These are phyloP conservation scores for Tylopilus orsonianus DNA, from an alignment of 1,284 basidiomycete species.

Conservation along the genomic window DNA sequence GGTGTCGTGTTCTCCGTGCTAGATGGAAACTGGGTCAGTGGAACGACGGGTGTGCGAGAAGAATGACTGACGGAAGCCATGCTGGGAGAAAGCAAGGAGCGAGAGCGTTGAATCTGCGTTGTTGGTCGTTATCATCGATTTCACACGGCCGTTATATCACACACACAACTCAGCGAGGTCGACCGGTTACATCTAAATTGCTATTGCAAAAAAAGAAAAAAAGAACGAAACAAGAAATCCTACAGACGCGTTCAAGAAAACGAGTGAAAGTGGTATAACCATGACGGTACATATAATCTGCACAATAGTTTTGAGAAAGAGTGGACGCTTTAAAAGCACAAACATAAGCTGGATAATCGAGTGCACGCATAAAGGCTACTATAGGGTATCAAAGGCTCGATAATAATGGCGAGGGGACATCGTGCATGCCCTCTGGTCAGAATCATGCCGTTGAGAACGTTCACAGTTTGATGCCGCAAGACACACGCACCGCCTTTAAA, in stretches of 20 bases:
- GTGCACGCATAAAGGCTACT: slow-evolving; percentile 7
- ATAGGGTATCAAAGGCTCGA: slow-evolving; percentile 24
- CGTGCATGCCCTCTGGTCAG: slow-evolving; percentile 32
- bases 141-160: slow-evolving; percentile 29
- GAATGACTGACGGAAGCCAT: slow-evolving; percentile 44
- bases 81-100: slow-evolving; percentile 27
- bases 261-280: slow-evolving; percentile 30
- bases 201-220: slow-evolving; percentile 25
- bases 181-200: slow-evolving; percentile 18
- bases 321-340: slow-evolving; percentile 32
- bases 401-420: slow-evolving; percentile 20
- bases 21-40: slow-evolving; percentile 21
- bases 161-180: slow-evolving; percentile 1
- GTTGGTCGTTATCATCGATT: slow-evolving; percentile 35
- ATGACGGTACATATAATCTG: slow-evolving; percentile 26
- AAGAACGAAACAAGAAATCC: slow-evolving; percentile 19
- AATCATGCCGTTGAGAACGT: slow-evolving; percentile 7
- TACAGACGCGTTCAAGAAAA: slow-evolving; percentile 29
- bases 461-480: background rate
- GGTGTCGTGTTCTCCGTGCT: slow-evolving; percentile 61
- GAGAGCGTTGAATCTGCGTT: slow-evolving; percentile 20
- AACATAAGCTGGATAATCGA: slow-evolving; percentile 11
- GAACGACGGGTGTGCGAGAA: background rate
- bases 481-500: slow-evolving; percentile 69
- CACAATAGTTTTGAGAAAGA: slow-evolving; percentile 22